Conservation (phyloP, 257 asterid species). For the Verbena officinalis region DNA sequence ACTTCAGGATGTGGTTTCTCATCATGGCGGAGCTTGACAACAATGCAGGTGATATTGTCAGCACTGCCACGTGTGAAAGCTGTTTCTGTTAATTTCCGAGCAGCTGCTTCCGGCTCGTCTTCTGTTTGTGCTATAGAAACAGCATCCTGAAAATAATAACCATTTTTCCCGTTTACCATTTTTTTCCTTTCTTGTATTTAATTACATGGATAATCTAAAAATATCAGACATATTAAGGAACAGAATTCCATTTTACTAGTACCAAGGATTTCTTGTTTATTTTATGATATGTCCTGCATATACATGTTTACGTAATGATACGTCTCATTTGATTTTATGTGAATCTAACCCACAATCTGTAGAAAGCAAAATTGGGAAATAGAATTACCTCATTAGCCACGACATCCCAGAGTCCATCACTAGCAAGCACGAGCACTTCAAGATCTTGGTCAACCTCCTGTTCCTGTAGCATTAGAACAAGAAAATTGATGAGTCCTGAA, state of each 20-base stretch:
- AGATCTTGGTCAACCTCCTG: constrained; percentile 80
- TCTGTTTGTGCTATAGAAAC: constrained; percentile 72
- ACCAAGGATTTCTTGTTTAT: not conserved
- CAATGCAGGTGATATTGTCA: constrained; percentile 96
- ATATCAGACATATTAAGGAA: not conserved
- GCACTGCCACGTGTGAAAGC: constrained; percentile 97
- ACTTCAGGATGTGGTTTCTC: constrained; percentile 32
- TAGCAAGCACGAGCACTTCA: constrained; percentile 90
- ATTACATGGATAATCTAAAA: not conserved
- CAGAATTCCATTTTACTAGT: not conserved
- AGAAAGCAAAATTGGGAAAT: not conserved
- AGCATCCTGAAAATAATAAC: constrained; percentile 66
- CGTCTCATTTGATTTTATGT: not conserved
- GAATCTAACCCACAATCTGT: not conserved
- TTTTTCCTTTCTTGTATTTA: not conserved
- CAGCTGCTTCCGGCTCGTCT: constrained; percentile 87
- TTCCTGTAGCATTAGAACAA: constrained; percentile 58
- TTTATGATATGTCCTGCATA: not conserved
- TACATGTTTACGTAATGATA: not conserved
- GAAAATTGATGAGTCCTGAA: not conserved
- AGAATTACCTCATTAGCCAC: constrained; percentile 80
- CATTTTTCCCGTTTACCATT: constrained; percentile 5
- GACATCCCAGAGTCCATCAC: constrained; percentile 98
- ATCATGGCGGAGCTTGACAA: constrained; percentile 76
- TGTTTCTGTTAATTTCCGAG: constrained; percentile 88